Evolutionary conservation across 2,329 filamentous ascomycete species (phyloP), one percentile per base, ranked within the genome.

Genomic region (Cercospora zeina): DNA sequence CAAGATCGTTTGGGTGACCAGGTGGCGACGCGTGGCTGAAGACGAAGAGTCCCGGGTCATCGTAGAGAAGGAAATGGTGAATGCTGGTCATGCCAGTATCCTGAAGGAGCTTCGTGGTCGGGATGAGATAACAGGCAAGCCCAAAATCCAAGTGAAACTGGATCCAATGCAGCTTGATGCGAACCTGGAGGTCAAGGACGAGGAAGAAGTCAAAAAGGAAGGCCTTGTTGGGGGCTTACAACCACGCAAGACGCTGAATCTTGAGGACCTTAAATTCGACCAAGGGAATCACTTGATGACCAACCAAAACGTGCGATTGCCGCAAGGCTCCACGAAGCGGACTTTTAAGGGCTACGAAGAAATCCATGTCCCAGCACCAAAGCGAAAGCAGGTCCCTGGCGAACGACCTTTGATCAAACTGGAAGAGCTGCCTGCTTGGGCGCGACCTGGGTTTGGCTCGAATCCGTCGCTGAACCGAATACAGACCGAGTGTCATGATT

Each of bases 201-300:
- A 79, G 49, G 85, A 89, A 64, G 83, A 83, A 51, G 83, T 83
- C 54, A 77, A 79, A 30, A 89, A 91, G 54, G 88, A 87, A 56
- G 84, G 85, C 57, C 80, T 96, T 19, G 83, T 92, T 33, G 91
- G 93, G 59, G 92, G 91, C 13, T 81, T 99, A 37, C 90, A 95
- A 71, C 95, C 96, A 2, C 88, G 88, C 68, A 91, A 90, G 73
- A 80, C 91, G 49, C 91, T 99, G 75, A 97, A 97, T 74, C 82
- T 99, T 56, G 93, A 99, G 62, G 97, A 97, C 71, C 85, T 99
- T 34, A 85, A 97, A 39, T 99, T 99, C 74, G 95, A 97, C 70
- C 93, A 97, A 77, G 95, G 95, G 58, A 99, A 97, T 72, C 95
- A 99, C 80, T 83, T 99, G 47, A 99, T 97, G 93, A 97, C 95